Conservation (phyloP, 2,329 filamentous ascomycete species). For the Pyricularia grisea region DNA sequence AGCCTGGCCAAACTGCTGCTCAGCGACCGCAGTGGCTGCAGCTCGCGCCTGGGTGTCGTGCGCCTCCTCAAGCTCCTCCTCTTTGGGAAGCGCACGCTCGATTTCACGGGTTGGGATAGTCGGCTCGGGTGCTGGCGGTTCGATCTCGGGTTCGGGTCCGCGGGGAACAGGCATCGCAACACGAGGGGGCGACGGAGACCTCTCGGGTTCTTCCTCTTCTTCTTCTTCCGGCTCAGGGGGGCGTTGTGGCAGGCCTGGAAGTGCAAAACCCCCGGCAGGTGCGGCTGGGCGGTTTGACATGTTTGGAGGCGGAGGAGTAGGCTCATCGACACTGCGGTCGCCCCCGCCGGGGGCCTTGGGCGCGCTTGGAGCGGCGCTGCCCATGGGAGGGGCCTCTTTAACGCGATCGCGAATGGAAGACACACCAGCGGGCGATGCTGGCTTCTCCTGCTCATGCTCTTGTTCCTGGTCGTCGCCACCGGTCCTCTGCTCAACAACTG, state of each 20-base stretch:
- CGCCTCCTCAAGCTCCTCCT: constrained; percentile 57
- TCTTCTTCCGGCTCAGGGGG: constrained; percentile 47
- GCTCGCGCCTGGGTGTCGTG: constrained; percentile 49
- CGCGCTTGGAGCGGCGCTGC: constrained; percentile 28
- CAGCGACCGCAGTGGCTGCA: constrained; percentile 45
- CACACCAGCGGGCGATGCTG: constrained; percentile 52
- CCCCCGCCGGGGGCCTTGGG: constrained; percentile 25
- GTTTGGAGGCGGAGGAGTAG: constrained; percentile 56
- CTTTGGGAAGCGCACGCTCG: constrained; percentile 49
- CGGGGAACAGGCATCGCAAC: constrained; percentile 79
- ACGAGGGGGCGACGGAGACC: constrained; percentile 66
- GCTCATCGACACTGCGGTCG: constrained; percentile 24
- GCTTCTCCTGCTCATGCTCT: constrained; percentile 33
- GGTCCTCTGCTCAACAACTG: constrained; percentile 49
- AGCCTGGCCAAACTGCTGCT: constrained; percentile 30
- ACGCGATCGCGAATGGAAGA: constrained; percentile 74
- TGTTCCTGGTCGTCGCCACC: constrained; percentile 38
- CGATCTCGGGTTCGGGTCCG: constrained; percentile 40
- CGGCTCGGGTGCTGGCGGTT: constrained; percentile 45
- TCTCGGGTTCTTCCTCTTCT: constrained; percentile 44
- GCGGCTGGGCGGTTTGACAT: constrained; percentile 61
- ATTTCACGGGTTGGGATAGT: constrained; percentile 41
- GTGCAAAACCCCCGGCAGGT: constrained; percentile 64
- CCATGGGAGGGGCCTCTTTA: constrained; percentile 65
- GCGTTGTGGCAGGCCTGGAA: constrained; percentile 64